Evolutionary conservation across 305 asterid genomes (phyloP).

Genomic region (Lippia alba): DNA sequence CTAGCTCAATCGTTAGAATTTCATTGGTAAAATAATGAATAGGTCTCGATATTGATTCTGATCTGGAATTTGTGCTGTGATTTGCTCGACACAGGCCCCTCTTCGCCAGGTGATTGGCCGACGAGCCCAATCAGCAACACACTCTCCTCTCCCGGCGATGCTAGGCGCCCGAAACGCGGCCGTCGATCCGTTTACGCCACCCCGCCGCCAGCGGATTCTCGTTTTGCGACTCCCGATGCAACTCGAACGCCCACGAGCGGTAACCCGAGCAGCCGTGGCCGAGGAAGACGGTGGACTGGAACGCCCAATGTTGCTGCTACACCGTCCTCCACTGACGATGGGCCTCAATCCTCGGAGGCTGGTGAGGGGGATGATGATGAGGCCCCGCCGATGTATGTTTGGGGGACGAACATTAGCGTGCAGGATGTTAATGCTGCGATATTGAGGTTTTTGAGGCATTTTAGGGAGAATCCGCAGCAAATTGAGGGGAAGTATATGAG

Average conservation of each 20-base stretch:
- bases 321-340: slow-evolving; percentile 68
- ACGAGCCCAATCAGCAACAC: slow-evolving; percentile 92
- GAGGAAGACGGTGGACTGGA: slow-evolving; percentile 48
- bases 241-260: slow-evolving; percentile 70
- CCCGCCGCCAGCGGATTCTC: slow-evolving; percentile 59
- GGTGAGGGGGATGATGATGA: slow-evolving; percentile 74
- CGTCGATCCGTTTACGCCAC: slow-evolving; percentile 69
- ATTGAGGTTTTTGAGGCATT: slow-evolving; percentile 81
- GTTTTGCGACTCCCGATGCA: slow-evolving; percentile 68
- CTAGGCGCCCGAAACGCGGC: slow-evolving; percentile 63
- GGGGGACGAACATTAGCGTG: slow-evolving; percentile 98
- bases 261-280: slow-evolving; percentile 52
- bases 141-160: slow-evolving; percentile 66
- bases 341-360: slow-evolving; percentile 72
- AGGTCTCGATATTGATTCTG: not conserved
- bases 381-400: slow-evolving; percentile 83
- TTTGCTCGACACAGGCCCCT: slow-evolving; percentile 55
- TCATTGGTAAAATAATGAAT: not conserved
- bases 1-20: not conserved
- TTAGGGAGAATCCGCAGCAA: slow-evolving; percentile 67
- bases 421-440: slow-evolving; percentile 87
- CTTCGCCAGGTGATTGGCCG: slow-evolving; percentile 69
- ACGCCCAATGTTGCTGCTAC: slow-evolving; percentile 65
- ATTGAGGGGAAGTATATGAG: slow-evolving; percentile 87
- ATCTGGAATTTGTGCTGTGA: not conserved